phyloP scores from a whole-genome alignment of 2,329 filamentous ascomycete species.

The Coniochaeta prunicola region DNA sequence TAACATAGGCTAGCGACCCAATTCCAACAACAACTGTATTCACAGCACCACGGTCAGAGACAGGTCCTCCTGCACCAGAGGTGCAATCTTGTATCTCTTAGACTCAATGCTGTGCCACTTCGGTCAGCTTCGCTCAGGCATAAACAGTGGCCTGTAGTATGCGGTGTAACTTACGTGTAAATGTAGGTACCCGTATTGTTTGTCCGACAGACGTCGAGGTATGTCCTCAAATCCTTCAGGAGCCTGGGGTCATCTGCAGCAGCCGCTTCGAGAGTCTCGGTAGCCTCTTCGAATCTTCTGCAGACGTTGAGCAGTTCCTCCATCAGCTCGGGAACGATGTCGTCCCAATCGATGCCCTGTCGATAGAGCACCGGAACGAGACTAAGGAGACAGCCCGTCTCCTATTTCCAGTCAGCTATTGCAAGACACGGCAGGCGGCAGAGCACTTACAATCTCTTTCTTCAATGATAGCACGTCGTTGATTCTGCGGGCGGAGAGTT shows the following conservation, averaged over 20 bases:
- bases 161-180: background rate
- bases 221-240: background rate
- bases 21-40: background rate
- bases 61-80: background rate
- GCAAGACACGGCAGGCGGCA: background rate
- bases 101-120: background rate
- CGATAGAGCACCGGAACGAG: slow-evolving; percentile 12
- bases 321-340: slow-evolving; percentile 2
- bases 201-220: background rate
- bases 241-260: background rate
- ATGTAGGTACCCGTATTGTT: slow-evolving; percentile 1
- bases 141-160: background rate
- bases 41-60: background rate
- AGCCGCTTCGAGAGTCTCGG: background rate
- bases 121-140: background rate
- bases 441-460: slow-evolving; percentile 12
- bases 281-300: slow-evolving; percentile 1
- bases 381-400: slow-evolving; percentile 12
- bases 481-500: slow-evolving; percentile 3
- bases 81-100: background rate
- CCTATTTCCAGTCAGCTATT: slow-evolving; percentile 4
- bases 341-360: slow-evolving; percentile 2
- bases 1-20: background rate
- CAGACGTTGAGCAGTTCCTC: background rate
- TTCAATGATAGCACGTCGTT: slow-evolving; percentile 16